These are phyloP conservation scores for Panicum miliaceum DNA, from an alignment of 176 grass and related monocot species.

Conservation along the genomic window DNA sequence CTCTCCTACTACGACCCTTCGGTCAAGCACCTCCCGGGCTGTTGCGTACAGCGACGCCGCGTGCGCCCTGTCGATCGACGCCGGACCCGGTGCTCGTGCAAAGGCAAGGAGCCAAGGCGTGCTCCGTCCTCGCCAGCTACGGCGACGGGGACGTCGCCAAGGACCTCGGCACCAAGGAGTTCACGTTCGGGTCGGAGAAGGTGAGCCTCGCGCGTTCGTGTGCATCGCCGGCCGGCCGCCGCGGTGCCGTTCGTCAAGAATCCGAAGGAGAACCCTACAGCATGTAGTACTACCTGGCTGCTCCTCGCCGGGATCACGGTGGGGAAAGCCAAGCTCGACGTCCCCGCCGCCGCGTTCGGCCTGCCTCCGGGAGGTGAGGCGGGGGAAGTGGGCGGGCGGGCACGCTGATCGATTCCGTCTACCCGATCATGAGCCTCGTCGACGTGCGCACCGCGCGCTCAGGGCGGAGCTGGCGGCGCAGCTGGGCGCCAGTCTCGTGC, in stretches of 20 bases:
- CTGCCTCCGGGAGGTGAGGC: not conserved
- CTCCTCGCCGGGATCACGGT: not conserved
- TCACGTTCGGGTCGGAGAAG: not conserved
- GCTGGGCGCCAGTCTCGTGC: not conserved
- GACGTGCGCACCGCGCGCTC: not conserved
- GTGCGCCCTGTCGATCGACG: not conserved
- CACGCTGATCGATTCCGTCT: not conserved
- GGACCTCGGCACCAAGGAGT: not conserved
- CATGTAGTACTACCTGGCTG: constrained; percentile 5
- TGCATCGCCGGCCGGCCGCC: not conserved
- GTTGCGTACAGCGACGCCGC: not conserved
- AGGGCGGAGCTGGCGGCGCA: not conserved
- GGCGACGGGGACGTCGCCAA: not conserved
- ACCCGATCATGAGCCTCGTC: constrained; percentile 3
- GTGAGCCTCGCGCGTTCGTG: constrained; percentile 1
- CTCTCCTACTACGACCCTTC: not conserved
- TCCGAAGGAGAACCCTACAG: not conserved
- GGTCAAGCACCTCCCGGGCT: not conserved
- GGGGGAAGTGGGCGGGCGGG: constrained; percentile 1
- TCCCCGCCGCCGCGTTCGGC: not conserved
- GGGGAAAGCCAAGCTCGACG: not conserved
- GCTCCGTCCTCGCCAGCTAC: not conserved
- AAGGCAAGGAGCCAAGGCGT: not conserved
- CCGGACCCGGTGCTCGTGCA: not conserved
- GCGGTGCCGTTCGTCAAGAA: not conserved